These are phyloP conservation scores for Colletotrichum destructivum DNA, from an alignment of 2,329 filamentous ascomycete species.

Conservation along the genomic window DNA sequence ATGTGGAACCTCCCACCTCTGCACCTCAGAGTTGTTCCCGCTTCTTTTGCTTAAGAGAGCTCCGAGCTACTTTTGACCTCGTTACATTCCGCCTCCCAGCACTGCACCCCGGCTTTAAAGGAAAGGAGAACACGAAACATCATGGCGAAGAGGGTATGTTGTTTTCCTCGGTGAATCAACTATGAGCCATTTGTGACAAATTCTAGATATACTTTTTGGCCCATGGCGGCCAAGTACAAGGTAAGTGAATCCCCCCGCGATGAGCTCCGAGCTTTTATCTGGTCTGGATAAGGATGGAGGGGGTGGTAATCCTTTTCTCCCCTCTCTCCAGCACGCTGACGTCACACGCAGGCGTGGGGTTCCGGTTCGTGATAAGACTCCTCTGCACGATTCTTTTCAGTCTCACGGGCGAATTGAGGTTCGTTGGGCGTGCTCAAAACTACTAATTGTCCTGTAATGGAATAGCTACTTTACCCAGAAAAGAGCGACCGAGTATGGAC, in stretches of 20 bases:
- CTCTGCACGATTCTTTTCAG: not conserved
- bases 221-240: slow-evolving; percentile 78
- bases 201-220: slow-evolving; percentile 73
- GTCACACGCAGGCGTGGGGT: slow-evolving; percentile 65
- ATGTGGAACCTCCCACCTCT: slow-evolving; percentile 5
- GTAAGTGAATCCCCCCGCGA: slow-evolving; percentile 63
- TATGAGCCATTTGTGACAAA: not conserved
- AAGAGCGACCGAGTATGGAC: slow-evolving; percentile 62
- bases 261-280: slow-evolving; percentile 35
- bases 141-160: slow-evolving; percentile 56
- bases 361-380: slow-evolving; percentile 58
- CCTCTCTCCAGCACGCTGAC: slow-evolving; percentile 46
- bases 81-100: not conserved
- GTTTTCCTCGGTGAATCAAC: not conserved
- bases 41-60: slow-evolving; percentile 25
- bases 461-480: slow-evolving; percentile 69
- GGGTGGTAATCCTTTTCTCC: not conserved
- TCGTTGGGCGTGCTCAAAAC: not conserved
- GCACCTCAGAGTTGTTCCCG: not conserved
- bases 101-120: not conserved
- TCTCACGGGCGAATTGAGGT: not conserved
- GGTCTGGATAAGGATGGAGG: slow-evolving; percentile 22
- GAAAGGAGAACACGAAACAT: not conserved
- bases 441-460: not conserved
- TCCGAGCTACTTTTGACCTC: slow-evolving; percentile 41